These are phyloP conservation scores for Periconia digitata DNA, from an alignment of 2,329 filamentous ascomycete genomes.

Conservation along the genomic window DNA sequence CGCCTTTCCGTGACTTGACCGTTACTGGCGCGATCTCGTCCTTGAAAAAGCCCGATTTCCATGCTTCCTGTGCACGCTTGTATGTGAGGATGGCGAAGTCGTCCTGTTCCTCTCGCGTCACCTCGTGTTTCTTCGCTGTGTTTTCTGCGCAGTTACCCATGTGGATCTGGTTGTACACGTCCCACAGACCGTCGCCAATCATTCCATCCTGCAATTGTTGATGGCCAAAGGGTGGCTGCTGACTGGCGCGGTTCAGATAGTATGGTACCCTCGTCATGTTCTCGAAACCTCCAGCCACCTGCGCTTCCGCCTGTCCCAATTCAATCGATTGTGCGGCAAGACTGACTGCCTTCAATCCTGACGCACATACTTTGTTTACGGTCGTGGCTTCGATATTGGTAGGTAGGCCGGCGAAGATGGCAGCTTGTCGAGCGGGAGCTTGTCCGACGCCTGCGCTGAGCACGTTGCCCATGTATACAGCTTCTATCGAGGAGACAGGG, in stretches of 20 bases:
- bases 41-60: slow-evolving; percentile 77
- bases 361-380: slow-evolving; percentile 98
- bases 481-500: slow-evolving; percentile 76
- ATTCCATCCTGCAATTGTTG: slow-evolving; percentile 87
- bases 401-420: slow-evolving; percentile 83
- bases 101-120: slow-evolving; percentile 86
- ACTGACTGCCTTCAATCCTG: slow-evolving; percentile 87
- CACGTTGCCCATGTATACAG: slow-evolving; percentile 98
- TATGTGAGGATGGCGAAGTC: slow-evolving; percentile 88
- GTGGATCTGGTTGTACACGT: slow-evolving; percentile 95
- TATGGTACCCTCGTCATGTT: slow-evolving; percentile 95
- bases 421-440: slow-evolving; percentile 86
- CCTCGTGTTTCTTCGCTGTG: slow-evolving; percentile 82
- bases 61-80: slow-evolving; percentile 84
- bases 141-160: slow-evolving; percentile 98
- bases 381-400: slow-evolving; percentile 83
- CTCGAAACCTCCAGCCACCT: slow-evolving; percentile 95
- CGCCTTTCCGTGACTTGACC: slow-evolving; percentile 80
- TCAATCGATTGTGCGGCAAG: slow-evolving; percentile 94
- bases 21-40: slow-evolving; percentile 91
- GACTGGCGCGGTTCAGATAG: slow-evolving; percentile 80
- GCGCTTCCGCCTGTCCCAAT: slow-evolving; percentile 82
- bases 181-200: slow-evolving; percentile 91
- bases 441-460: slow-evolving; percentile 83
- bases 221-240: slow-evolving; percentile 82